Base-by-base conservation (phyloP, 345 rosid genomes). In the Euphorbia peplus region DNA sequence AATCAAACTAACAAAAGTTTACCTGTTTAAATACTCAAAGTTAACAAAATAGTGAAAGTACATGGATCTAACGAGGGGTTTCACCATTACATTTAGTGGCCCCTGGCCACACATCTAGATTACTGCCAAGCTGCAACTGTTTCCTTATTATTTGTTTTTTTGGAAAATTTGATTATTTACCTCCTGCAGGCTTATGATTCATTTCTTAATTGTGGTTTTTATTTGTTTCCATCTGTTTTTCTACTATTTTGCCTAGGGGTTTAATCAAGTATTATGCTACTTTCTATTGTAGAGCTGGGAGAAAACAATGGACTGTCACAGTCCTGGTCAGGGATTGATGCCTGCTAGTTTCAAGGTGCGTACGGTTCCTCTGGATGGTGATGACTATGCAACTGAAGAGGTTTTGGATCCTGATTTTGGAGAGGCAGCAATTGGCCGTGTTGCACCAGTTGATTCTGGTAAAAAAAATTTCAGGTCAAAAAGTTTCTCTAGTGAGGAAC, bases 381-480 rank as follows among this genome's bases (percentile, higher is more conserved):
- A 91, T 81, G 86, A 88, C 75, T 82, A 81, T 72, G 85, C 85
- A 57, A 89, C 92, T 0, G 92, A 91, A 76, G 98, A 91, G 67
- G 88, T 93, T 8, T 86, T 89, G 63, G 98, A 93, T 74, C 98
- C 96, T 30, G 98, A 93, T 69, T 91, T 91, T 75, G 96, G 98
- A 42, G 97, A 91, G 76, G 95, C 98, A 46, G 97, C 98, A 63
- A 93, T 91, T 73, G 98, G 98, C 70, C 93, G 95, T 77, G 98
- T 93, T 77, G 98, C 98, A 46, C 98, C 98, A 0, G 97, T 93
- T 69, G 97, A 91, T 76, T 93, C 95, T 76, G 96, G 96, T 90
- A 74, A 67, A 73, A 41, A 22, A 26, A 21, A 25, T 58, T 66
- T 73, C 48, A 35, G 28, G 21, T 16, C 66, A 42, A 55, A 11